Evolutionary conservation across 2,329 filamentous ascomycete genomes (phyloP), one percentile per base, ranked within the genome.

Genomic region (Xylogone sp.): DNA sequence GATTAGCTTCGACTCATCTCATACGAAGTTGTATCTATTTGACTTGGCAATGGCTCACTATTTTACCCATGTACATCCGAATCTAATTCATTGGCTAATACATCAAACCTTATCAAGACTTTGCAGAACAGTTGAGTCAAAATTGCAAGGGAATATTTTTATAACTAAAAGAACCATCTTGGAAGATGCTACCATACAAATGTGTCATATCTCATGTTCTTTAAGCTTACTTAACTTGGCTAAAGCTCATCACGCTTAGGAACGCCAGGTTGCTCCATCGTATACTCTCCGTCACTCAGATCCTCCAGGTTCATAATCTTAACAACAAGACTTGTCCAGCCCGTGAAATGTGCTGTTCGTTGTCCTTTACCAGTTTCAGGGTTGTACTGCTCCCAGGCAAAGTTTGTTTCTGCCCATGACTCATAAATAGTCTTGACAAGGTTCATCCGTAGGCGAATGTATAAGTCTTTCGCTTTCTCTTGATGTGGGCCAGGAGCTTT

Each of bases 311-410:
- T 83, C 91, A 97, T 96, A 59, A 99, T 90, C 76, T 96, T 97
- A 44, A 97, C 92, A 45, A 97, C 89, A 70, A 97, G 75, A 68
- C 90, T 96, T n/a, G 94, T 99, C 94, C 94, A 99, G 47, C 94
- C 94, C 0, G 94, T 97, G 68, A 99, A 99, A 70, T 97, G 93
- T 76, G 97, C 91, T 4, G 92, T 97, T 42, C 94, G 81, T 75
- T 97, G 93, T n/a, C 94, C 94, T 49, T 82, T 81, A 44, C 94
- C 94, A 3, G 90, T 96, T 62, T 96, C 90, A 0, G 92, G 90
- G 68, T 96, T 90, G 70, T 97, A 99, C 73, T 99, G 94, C 72
- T 99, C 94, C 93, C 93, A 99, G 0, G 93, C 94, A 67, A 97
- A 97, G 18, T 93, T 93, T 0, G 94, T 97, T 65, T 89, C 83